Conservation (phyloP, 148 eudicot species). For the Pharnaceum exiguum region DNA sequence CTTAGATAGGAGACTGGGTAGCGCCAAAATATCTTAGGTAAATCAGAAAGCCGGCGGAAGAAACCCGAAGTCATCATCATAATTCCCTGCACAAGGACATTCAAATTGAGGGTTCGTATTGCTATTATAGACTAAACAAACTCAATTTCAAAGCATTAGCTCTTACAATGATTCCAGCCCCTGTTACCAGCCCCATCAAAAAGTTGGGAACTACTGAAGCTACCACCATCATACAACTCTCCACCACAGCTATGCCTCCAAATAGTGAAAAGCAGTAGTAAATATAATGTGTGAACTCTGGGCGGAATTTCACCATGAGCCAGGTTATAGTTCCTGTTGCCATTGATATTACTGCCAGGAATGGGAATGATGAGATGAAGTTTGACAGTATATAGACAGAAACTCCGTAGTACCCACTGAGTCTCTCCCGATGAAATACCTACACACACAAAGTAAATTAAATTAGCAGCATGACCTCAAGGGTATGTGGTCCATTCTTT, state of each 20-base stretch:
- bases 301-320: slow-evolving; percentile 70
- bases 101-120: background rate
- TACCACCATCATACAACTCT: slow-evolving; percentile 81
- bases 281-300: slow-evolving; percentile 48
- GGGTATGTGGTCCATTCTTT: no score
- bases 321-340: slow-evolving; percentile 58
- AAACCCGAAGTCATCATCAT: slow-evolving; percentile 95
- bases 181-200: slow-evolving; percentile 64
- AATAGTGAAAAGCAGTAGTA: slow-evolving; percentile 46
- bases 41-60: slow-evolving; percentile 73
- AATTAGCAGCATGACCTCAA: background rate
- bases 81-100: slow-evolving; percentile 53
- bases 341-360: slow-evolving; percentile 42
- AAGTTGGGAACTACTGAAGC: slow-evolving; percentile 74
- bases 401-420: slow-evolving; percentile 75
- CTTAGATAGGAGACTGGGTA: slow-evolving; percentile 77
- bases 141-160: background rate
- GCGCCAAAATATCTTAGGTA: slow-evolving; percentile 86
- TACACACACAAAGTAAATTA: slow-evolving; percentile 24
- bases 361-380: slow-evolving; percentile 77
- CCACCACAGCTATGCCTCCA: slow-evolving; percentile 56
- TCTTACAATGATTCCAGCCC: slow-evolving; percentile 71
- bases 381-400: slow-evolving; percentile 67
- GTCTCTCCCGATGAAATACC: slow-evolving; percentile 74
- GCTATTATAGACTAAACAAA: background rate